phyloP scores from a whole-genome alignment of 495 filamentous ascomycete species.

The Tuber aestivum region DNA sequence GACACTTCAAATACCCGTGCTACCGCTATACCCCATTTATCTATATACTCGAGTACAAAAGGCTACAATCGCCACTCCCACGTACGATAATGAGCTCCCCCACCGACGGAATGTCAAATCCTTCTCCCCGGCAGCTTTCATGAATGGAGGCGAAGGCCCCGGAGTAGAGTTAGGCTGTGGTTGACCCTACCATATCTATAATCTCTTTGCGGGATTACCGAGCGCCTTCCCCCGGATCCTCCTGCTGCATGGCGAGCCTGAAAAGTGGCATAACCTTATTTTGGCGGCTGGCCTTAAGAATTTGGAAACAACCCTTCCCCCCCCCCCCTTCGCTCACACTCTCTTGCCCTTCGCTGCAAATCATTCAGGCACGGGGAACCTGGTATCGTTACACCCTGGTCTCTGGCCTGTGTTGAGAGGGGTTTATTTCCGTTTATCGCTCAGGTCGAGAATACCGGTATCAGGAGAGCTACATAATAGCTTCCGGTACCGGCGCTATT shows the following conservation, averaged over 20 bases:
- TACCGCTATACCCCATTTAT: neutral
- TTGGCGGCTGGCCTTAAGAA: neutral
- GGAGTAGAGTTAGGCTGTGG: neutral
- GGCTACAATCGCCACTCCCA: neutral
- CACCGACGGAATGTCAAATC: no score
- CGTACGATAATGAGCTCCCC: neutral
- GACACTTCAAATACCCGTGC: neutral
- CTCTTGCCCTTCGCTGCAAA: no score
- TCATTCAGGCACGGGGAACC: neutral
- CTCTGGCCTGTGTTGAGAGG: neutral
- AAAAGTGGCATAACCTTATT: neutral
- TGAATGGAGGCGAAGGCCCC: neutral
- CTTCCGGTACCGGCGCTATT: neutral
- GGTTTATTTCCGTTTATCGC: neutral
- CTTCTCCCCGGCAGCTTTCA: neutral
- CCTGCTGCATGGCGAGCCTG: neutral
- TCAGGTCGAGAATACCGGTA: neutral
- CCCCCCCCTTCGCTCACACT: no score
- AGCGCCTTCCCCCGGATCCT: neutral
- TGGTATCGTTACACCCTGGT: neutral
- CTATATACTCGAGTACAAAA: no score
- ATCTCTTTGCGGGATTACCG: neutral
- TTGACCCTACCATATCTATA: neutral
- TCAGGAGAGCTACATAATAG: neutral
- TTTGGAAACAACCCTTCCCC: neutral